Evolutionary conservation across 23 red algal species (phyloP), one percentile per base, ranked within the genome.

Genomic region (Gracilaria gracilis): DNA sequence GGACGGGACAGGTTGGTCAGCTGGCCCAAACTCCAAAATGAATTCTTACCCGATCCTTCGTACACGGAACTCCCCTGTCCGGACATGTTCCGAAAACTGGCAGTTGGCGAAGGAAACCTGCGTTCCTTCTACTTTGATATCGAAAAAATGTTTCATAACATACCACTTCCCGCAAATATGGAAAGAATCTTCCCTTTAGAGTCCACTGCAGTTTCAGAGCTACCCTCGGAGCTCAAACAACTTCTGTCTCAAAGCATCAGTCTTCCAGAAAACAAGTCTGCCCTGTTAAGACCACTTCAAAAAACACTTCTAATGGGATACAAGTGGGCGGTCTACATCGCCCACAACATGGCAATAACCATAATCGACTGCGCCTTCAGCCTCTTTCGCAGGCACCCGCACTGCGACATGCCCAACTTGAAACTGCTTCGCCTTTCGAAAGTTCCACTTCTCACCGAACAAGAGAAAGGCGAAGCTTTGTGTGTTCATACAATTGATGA

Each of bases 241-340:
- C 1, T 67, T 2, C 62, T 67, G 9, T 67, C 62, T 2, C 9
- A 33, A 13, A 35, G 20, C 32, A 29, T 67, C 6, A 67, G 32
- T 9, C 27, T 67, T 15, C 62, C 62, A 24, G 32, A 5, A 28
- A 29, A 33, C 17, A 21, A 33, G 1, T 67, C 27, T 33, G 7
- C 33, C 32, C 25, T 33, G 20, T 17, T 64, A 6, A 6, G 59
- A 2, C 24, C 62, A 34, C 62, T 67, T 13, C 33, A 67, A 24
- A 3, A 35, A 35, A 67, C 62, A 11, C 9, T 67, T 1, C 62
- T 24, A 20, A 64, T 64, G 59, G 59, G 59, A n/a, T 64, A 64
- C 59, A 64, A 64, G 21, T 64, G 59, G 59, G 16, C 62, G 32
- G 62, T 67, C 11, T 9, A 67, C 11, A 67, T 67, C 62, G 62